Evolutionary conservation across 805 yeast genomes (phyloP).

Genomic region (Henningerozyma blattae): DNA sequence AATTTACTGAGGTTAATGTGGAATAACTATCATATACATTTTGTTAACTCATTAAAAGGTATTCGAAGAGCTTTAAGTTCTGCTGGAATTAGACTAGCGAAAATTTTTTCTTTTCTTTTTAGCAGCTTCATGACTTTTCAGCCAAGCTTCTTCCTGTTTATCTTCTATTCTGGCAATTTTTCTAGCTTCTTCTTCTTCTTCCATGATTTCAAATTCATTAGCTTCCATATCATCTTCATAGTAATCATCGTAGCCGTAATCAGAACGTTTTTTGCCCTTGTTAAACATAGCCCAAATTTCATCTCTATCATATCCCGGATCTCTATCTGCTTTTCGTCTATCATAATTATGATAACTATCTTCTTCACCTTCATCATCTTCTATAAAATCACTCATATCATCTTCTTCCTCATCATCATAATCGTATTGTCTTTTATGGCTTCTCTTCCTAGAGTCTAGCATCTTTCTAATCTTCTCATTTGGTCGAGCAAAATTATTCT

Average conservation of each 20-base stretch:
- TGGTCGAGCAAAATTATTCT: conserved; percentile 38
- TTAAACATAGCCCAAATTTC: conserved; percentile 86
- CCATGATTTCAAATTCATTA: conserved; percentile 76
- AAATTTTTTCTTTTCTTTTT: conserved; percentile 19
- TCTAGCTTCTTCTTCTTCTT: conserved; percentile 66
- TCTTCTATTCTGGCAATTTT: conserved; percentile 69
- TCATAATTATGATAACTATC: conserved; percentile 45
- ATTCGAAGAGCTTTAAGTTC: background rate
- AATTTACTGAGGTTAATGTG: background rate
- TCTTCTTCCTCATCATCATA: conserved; percentile 10
- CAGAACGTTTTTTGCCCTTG: conserved; percentile 42
- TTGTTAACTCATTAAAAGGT: too few species aligned
- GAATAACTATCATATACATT: background rate
- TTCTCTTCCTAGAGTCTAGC: conserved; percentile 25
- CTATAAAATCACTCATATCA: conserved; percentile 17
- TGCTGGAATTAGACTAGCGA: background rate
- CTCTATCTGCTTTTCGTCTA: conserved; percentile 40
- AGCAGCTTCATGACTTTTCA: conserved; percentile 35
- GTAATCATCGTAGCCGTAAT: conserved; percentile 28
- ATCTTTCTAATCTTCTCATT: conserved; percentile 40
- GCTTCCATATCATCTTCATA: conserved; percentile 70
- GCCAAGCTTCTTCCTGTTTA: conserved; percentile 49
- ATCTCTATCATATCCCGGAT: conserved; percentile 56
- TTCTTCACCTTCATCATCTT: conserved; percentile 36
- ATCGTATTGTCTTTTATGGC: background rate